Conservation (phyloP, 1,284 basidiomycete genomes). For the Boletellus deceptivus region DNA sequence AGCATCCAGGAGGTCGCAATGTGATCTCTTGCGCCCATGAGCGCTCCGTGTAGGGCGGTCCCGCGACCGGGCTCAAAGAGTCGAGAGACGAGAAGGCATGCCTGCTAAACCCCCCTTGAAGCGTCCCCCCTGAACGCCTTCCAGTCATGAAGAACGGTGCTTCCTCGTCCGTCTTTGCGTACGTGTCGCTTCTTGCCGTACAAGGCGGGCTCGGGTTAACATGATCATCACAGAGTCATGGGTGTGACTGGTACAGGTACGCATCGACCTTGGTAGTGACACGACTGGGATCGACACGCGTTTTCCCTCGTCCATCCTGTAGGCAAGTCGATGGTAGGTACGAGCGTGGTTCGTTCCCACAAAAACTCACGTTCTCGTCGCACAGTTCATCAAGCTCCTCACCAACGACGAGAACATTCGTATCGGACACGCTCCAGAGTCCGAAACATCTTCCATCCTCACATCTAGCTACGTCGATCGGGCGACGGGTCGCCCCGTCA, state of each 20-base stretch:
- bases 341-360: background rate
- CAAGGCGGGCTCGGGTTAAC: background rate
- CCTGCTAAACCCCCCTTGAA: background rate
- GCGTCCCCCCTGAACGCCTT: background rate
- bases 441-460: slow-evolving; percentile 1
- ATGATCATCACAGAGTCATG: slow-evolving; percentile 1
- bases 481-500: slow-evolving; percentile 10
- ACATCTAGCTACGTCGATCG: slow-evolving; percentile 1
- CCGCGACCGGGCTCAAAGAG: background rate
- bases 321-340: slow-evolving; percentile 10
- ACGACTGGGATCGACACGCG: too few relatives aligned
- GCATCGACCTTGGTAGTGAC: too few relatives aligned
- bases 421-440: slow-evolving; percentile 3
- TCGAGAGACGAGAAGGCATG: background rate
- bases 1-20: background rate
- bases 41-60: background rate
- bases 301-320: too few relatives aligned
- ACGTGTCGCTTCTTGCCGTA: background rate
- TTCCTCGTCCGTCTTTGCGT: background rate
- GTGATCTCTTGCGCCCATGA: background rate
- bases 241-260: slow-evolving; percentile 1
- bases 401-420: slow-evolving; percentile 1
- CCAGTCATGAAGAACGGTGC: background rate
- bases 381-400: slow-evolving; percentile 3
- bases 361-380: background rate